Evolutionary conservation across 1,284 basidiomycete species (phyloP), one percentile per base, ranked within the genome.

Genomic region (Trichosporon coremiiforme): DNA sequence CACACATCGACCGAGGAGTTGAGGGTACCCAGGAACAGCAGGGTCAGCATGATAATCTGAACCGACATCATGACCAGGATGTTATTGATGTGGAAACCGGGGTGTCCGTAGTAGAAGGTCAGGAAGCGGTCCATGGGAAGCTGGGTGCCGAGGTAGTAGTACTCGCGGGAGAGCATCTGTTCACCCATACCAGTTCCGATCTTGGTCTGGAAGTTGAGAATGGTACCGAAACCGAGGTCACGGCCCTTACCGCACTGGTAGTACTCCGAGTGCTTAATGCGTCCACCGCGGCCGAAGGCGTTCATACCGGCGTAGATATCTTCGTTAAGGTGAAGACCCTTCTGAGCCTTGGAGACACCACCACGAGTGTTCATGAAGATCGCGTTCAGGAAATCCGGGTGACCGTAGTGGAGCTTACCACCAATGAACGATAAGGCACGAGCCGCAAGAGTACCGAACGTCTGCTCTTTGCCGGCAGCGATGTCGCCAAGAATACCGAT

Each of bases 271-370:
- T 99, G 97, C 87, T 99, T 99, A 89, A 99, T 99, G 73, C 93
- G 88, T 66, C 92, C 96, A 63, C 97, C 97, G 67, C 96, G 92
- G 70, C 95, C 95, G 79, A 98, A 93, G 6, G 96, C 97, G 78
- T 91, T 98, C 93, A 99, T 99, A 79, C 97, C 96, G 36, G 97
- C 96, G 82, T 95, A 99, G 80, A 99, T 99, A 89, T 99, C 97
- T 85, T 99, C 96, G 87, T 98, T 98, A 73, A 99, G 85, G 83
- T 99, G 97, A 20, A 99, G 85, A 75, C 96, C 96, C 85, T 99
- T 99, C 85, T 99, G 96, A 57, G 97, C 97, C 86, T 99, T 99
- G 66, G 95, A 98, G 13, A 98, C 91, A 82, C 97, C 97, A 67
- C 97, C 96, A 68, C 96, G 94, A 4, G 97, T 99, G 71, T 89